Evolutionary conservation across 345 rosid species (phyloP), one percentile per base, ranked within the genome.

Genomic region (Gossypium stocksii): DNA sequence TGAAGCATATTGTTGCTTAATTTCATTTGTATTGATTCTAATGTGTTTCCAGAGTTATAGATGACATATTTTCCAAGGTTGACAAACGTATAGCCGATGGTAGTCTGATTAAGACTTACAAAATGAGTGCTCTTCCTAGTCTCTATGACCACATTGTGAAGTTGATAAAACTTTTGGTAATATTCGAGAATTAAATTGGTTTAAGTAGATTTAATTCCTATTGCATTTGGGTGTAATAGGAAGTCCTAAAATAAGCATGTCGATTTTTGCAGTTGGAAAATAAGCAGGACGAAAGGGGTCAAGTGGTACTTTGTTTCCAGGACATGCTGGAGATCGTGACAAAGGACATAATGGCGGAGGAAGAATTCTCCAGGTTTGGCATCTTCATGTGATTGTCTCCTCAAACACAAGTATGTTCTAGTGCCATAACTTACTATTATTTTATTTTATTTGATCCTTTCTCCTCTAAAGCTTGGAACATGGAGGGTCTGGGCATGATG

Each of bases 311-410:
- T 77, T 88, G 91, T 74, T 96, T 96, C 84, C 99, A 91, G 87
- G 97, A 96, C 82, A 96, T 96, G 99, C 87, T 86, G 85, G 99
- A 96, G 85, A 97, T 89, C 80, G 97, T 89, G 65, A 88, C 94
- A 73, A 82, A 92, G 80, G 99, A 96, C 79, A 93, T 96, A 77
- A 90, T 91, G 91, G 73, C 80, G 85, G 97, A 93, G 66, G 98
- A 91, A 77, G 83, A 84, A 2, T 82, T 83, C 79, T 77, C 86
- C 43, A 89, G 87, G 99, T 96, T 22, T 83, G 78, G 49, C 77
- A 68, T 71, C 58, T 80, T 61, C 62, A n/a, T 79, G 25, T 46
- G 74, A 20, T 77, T 38, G 23, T 70, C 60, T 70, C 4, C 60
- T 46, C 56, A 23, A 41, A 66, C 16, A 43, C 43, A 23, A 34